Conservation (phyloP, 257 asterid genomes). For the Solanum stenotomum region DNA sequence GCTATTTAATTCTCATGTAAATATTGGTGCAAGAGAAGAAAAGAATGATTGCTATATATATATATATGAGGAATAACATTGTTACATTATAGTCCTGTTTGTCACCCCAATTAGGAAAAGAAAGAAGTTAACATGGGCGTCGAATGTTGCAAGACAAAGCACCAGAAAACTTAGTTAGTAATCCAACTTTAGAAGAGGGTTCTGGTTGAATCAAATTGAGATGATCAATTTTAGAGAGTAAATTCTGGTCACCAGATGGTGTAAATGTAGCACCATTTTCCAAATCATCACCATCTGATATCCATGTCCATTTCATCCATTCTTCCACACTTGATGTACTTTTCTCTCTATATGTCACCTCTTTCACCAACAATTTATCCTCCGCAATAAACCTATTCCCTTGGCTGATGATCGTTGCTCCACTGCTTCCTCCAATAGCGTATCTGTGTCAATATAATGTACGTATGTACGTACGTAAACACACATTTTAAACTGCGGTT, state of each 20-base stretch:
- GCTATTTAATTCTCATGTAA: not conserved
- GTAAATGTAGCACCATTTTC: conserved; percentile 2
- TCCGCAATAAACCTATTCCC: not conserved
- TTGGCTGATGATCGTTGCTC: conserved; percentile 1
- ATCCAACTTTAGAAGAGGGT: not conserved
- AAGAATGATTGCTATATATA: not conserved
- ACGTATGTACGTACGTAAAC: not conserved
- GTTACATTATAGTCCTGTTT: not conserved
- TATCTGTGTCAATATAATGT: not conserved
- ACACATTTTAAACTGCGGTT: too few relatives aligned
- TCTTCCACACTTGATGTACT: not conserved
- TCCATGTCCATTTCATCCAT: conserved; percentile 7
- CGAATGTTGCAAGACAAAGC: not conserved
- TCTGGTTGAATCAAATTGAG: not conserved
- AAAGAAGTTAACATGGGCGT: not conserved
- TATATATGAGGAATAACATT: not conserved
- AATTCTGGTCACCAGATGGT: not conserved
- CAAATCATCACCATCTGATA: not conserved
- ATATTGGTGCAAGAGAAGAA: not conserved
- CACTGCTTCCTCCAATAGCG: not conserved
- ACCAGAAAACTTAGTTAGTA: not conserved
- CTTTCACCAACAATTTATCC: not conserved
- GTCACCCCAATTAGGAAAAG: not conserved
- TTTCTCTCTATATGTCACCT: not conserved
- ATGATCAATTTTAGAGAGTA: not conserved